phyloP scores from a whole-genome alignment of 1,284 basidiomycete genomes.

The Trametes hirsuta region DNA sequence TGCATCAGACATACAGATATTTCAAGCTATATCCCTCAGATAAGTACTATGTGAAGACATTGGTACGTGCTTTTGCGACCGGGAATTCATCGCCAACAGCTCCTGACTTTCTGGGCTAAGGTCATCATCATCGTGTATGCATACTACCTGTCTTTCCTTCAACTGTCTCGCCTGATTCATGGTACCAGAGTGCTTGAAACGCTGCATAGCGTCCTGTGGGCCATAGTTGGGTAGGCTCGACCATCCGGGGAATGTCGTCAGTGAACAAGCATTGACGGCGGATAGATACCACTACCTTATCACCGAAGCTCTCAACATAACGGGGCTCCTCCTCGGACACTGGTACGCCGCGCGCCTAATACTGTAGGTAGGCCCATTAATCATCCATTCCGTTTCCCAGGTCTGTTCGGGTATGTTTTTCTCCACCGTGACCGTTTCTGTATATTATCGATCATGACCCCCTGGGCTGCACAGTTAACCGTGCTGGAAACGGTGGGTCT shows the following conservation, averaged over 20 bases:
- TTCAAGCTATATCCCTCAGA: background rate
- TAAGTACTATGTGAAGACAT: background rate
- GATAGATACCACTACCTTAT: slow-evolving; percentile 2
- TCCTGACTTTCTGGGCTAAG: background rate
- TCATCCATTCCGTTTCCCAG: no score
- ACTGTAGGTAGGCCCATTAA: no score
- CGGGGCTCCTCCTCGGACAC: background rate
- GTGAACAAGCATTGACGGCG: background rate
- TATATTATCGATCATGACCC: no score
- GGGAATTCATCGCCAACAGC: background rate
- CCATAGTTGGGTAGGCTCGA: background rate
- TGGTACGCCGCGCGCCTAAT: background rate
- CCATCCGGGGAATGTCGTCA: background rate
- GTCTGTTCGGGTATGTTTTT: no score
- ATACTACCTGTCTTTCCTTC: background rate
- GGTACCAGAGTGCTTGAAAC: background rate
- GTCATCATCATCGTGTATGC: background rate
- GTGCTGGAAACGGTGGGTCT: no score
- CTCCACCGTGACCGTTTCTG: no score
- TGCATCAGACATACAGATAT: background rate
- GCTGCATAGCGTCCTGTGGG: background rate
- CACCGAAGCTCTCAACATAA: background rate
- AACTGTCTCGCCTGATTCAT: background rate
- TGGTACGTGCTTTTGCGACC: background rate
- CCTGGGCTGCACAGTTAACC: no score